These are phyloP conservation scores for Marasmius oreades DNA, from an alignment of 1,284 basidiomycete species.

Conservation along the genomic window DNA sequence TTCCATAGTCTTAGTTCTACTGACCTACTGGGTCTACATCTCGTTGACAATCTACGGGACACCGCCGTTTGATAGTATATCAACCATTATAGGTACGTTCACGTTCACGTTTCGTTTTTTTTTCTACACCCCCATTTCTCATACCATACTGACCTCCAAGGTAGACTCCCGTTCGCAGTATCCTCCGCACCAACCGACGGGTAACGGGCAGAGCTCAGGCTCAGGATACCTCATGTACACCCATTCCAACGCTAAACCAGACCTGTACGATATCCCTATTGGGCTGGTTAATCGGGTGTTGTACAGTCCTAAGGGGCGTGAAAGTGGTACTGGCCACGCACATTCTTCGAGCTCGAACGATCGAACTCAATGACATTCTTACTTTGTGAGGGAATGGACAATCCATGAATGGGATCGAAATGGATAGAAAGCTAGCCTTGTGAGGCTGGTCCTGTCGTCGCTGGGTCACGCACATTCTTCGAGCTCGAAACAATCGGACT, in stretches of 20 bases:
- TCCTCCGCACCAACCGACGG: slow-evolving; percentile 43
- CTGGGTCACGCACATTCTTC: too few species aligned
- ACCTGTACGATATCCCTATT: slow-evolving; percentile 79
- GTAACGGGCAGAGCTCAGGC: slow-evolving; percentile 10
- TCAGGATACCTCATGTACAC: slow-evolving; percentile 41
- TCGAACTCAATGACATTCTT: too few species aligned
- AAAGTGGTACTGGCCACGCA: not conserved
- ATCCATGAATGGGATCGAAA: too few species aligned
- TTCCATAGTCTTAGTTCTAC: slow-evolving; percentile 66
- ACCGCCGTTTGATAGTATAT: slow-evolving; percentile 65
- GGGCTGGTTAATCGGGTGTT: slow-evolving; percentile 74
- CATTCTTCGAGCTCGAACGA: too few species aligned
- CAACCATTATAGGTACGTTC: slow-evolving; percentile 61
- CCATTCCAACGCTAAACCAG: slow-evolving; percentile 47
- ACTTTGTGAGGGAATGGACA: too few species aligned
- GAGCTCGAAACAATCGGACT: too few species aligned
- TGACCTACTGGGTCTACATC: slow-evolving; percentile 78
- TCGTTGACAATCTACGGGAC: slow-evolving; percentile 70
- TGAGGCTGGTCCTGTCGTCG: too few species aligned
- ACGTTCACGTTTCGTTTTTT: too few species aligned
- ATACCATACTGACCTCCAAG: not conserved
- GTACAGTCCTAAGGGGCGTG: slow-evolving; percentile 33
- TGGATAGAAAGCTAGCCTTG: too few species aligned
- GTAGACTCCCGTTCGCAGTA: slow-evolving; percentile 53
- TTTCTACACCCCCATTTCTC: slow-evolving; percentile 10